Evolutionary conservation across 1,139 yeast genomes (phyloP), one percentile per base, ranked within the genome.

Genomic region (Hyphopichia wangnamkhiaoensis): DNA sequence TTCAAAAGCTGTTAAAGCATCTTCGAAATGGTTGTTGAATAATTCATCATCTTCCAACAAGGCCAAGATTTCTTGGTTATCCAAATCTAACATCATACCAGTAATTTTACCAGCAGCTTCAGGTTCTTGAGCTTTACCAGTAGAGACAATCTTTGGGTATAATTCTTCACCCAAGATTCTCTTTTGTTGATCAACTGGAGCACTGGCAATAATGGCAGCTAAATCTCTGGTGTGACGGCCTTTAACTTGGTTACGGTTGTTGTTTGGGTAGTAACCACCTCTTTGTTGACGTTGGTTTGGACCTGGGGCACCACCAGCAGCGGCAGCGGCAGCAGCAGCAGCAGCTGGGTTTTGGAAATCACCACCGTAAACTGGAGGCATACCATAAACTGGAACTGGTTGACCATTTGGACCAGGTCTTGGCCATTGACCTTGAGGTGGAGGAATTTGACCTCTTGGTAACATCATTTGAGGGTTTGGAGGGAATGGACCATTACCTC

Each of bases 71-170:
- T 93, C 97, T 61, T 82, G 82, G 71, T 87, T 88, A 63, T 90
- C 95, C 82, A 93, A 84, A 65, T 91, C 97, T 65, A 93, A 82
- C 78, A 93, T 83, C 98, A 93, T 93, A 76, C 98, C 98, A 54
- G 99, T 93, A 65, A 93, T 90, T 79, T 91, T 93, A 74, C 97
- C 96, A 54, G 98, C 97, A 63, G 96, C 91, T 71, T 89, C 96
- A 48, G 88, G 88, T 63, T 88, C 95, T 58, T 77, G 79, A 49
- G 82, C 83, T 67, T 86, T 84, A 63, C 95, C 95, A 62, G 93
- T 87, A 55, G 91, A 82, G 53, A 85, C 84, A 61, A 94, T 86
- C 82, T 84, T 89, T 64, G 95, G 94, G 80, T 91, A 94, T 64
- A 94, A 80, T 65, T 90, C 96, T 79, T 93, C 98, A 71, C 99